A percentile compares a stretch with the other conserved stretches of the same genome.
Evolutionary conservation across 2,329 filamentous ascomycete species (phyloP).

Genomic region (Berkeleyomyces rouxiae): DNA sequence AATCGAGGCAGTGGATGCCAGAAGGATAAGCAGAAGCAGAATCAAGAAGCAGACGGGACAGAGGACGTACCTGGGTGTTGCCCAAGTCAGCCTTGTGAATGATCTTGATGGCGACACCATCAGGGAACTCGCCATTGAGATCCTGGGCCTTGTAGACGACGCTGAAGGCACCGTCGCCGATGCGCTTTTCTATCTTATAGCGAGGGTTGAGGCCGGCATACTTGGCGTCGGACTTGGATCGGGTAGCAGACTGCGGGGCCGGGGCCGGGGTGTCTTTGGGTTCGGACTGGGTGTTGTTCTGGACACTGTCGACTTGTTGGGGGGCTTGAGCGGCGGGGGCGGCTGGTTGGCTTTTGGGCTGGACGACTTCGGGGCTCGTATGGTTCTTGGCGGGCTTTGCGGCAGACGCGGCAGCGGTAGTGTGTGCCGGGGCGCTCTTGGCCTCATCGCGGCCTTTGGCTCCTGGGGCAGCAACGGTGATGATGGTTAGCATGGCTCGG

Average conservation of each 20-base stretch:
- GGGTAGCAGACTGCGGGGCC: background rate
- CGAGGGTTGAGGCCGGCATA: slow-evolving; percentile 32
- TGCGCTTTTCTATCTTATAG: slow-evolving; percentile 53
- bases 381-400: background rate
- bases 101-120: slow-evolving; percentile 86
- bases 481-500: background rate
- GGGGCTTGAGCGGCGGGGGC: background rate
- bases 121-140: slow-evolving; percentile 47
- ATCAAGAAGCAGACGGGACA: slow-evolving; percentile 33
- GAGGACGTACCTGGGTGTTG: slow-evolving; percentile 63
- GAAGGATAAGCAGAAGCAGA: slow-evolving; percentile 19
- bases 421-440: background rate
- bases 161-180: slow-evolving; percentile 98
- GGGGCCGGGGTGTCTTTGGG: background rate
- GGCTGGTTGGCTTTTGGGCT: background rate
- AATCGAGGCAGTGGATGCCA: no score
- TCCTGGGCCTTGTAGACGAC: slow-evolving; percentile 91
- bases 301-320: slow-evolving; percentile 4
- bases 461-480: background rate
- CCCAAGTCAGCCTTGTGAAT: slow-evolving; percentile 99
- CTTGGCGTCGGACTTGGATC: background rate
- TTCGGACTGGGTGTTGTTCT: background rate
- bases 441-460: slow-evolving; percentile 12
- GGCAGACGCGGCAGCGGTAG: background rate
- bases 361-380: background rate